Base-by-base conservation (phyloP, 192 early-diverging fungal species). In the Podila epigama region DNA sequence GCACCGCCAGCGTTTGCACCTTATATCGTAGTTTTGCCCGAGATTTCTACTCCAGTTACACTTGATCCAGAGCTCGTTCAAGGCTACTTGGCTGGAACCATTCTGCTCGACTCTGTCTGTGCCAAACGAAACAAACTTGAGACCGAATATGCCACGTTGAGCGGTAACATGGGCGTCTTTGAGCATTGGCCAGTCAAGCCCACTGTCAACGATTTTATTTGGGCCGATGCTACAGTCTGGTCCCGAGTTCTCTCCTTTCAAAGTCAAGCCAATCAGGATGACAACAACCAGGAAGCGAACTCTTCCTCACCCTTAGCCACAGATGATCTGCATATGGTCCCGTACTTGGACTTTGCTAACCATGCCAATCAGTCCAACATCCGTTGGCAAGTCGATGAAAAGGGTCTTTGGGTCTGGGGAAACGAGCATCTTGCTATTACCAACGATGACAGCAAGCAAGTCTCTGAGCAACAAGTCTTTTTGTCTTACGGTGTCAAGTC, bases 191-290 rank as follows among this genome's bases (percentile, higher is more conserved):
- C 73, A 5, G 41, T 51, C 44, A 53, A 41, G 9, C 65, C 73
- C 5, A 68, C 60, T 7, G 58, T 75, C 4, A 44, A 56, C 0
- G 60, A 77, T 54, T 82, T 69, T 63, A 54, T 79, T 8, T 93
- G 89, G 90, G 90, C 89, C 0, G 89, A 93, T 61, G 86, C 81
- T 2, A 78, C 89, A 16, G 91, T 90, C 58, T 93, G 91, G 91
- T 89, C 88, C 0, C 80, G 92, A 27, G 87, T 91, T 2, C 77
- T 93, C 5, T 84, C 82, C 3, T 81, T 92, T 42, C 66, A 63
- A 15, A 81, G 81, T 33, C 75, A 84, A 34, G 44, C 69, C 48
- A 66, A 65, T 18, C 40, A 67, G 2, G 40, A 55, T 11, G 51
- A 65, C 36, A 10, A 29, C 8, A 27, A 55, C 3, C 27, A 40